phyloP scores from a whole-genome alignment of 2,329 filamentous ascomycete species.

The Calonectria pteridis region DNA sequence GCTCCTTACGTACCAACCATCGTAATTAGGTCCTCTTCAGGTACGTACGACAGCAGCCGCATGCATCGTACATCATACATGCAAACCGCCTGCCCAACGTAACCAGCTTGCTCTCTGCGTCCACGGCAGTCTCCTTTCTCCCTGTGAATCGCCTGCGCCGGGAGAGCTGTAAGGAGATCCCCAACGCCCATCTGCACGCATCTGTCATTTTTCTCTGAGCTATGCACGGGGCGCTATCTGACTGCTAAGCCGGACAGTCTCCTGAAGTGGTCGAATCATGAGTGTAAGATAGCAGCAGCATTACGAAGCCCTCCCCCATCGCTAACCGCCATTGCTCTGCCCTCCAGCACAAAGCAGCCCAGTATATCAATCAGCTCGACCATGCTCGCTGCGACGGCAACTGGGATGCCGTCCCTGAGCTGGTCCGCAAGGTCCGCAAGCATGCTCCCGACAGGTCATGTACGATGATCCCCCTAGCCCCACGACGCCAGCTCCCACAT shows the following conservation, averaged over 20 bases:
- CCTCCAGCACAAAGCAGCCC: slow-evolving; percentile 77
- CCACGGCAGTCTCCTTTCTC: slow-evolving; percentile 5
- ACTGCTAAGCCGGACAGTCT: slow-evolving; percentile 42
- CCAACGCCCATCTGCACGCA: neutral
- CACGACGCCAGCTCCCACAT: slow-evolving; percentile 15
- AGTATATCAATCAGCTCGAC: slow-evolving; percentile 87
- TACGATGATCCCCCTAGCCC: slow-evolving; percentile 59
- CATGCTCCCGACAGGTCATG: slow-evolving; percentile 89
- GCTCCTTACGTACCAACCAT: slow-evolving; percentile 1
- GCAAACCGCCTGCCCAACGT: slow-evolving; percentile 6
- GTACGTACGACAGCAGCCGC: slow-evolving; percentile 1
- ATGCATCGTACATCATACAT: slow-evolving; percentile 7
- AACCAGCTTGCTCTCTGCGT: neutral
- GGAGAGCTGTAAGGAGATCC: neutral
- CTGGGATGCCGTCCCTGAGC: slow-evolving; percentile 89
- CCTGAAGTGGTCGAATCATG: slow-evolving; percentile 52
- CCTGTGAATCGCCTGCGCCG: neutral
- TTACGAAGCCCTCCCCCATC: slow-evolving; percentile 18
- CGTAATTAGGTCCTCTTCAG: slow-evolving; percentile 17
- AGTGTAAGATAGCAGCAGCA: slow-evolving; percentile 48
- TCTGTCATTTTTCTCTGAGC: slow-evolving; percentile 21
- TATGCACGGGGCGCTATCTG: slow-evolving; percentile 40
- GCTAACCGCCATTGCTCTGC: slow-evolving; percentile 37
- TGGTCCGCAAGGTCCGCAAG: slow-evolving; percentile 93
- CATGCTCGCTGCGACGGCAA: slow-evolving; percentile 87